A percentile compares a stretch with the other conserved stretches of the same genome.
These are phyloP conservation scores for Terana coerulea DNA, from an alignment of 768 basidiomycete genomes.

Conservation along the genomic window DNA sequence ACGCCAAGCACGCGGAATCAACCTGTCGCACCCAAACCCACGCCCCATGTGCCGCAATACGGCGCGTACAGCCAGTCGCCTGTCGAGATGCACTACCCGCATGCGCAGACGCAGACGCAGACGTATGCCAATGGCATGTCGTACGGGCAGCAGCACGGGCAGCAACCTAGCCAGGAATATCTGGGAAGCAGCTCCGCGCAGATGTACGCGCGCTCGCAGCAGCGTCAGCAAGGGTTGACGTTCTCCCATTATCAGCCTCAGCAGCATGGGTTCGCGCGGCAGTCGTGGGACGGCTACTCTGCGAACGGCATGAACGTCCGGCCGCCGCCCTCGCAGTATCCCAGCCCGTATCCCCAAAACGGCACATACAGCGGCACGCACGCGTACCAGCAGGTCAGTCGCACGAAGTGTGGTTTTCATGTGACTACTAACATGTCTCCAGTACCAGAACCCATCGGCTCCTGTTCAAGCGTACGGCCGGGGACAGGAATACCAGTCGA, in stretches of 20 bases:
- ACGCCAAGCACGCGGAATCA: background rate
- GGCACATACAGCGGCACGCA: background rate
- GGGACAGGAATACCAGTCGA: background rate
- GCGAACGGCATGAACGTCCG: background rate
- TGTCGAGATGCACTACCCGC: constrained; percentile 8
- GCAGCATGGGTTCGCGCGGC: constrained; percentile 18
- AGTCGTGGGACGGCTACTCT: constrained; percentile 6
- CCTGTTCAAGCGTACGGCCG: background rate
- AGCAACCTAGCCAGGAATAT: no score
- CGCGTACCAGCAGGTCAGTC: no score
- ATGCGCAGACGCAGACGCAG: background rate
- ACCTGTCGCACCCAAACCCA: constrained; percentile 3
- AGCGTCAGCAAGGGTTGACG: constrained; percentile 17
- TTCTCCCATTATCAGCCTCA: constrained; percentile 27
- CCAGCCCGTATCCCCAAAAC: background rate
- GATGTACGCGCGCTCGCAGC: constrained; percentile 17
- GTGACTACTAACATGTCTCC: background rate
- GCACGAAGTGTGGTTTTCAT: background rate
- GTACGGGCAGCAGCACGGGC: constrained; percentile 5
- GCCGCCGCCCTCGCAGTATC: background rate
- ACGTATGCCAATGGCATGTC: constrained; percentile 3
- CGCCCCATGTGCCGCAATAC: background rate
- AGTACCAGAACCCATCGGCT: background rate
- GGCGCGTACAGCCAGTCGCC: background rate
- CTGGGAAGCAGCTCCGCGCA: background rate